These are phyloP conservation scores for Aristolochia fimbriata DNA, from an alignment of 164 flowering plant species.

Conservation along the genomic window DNA sequence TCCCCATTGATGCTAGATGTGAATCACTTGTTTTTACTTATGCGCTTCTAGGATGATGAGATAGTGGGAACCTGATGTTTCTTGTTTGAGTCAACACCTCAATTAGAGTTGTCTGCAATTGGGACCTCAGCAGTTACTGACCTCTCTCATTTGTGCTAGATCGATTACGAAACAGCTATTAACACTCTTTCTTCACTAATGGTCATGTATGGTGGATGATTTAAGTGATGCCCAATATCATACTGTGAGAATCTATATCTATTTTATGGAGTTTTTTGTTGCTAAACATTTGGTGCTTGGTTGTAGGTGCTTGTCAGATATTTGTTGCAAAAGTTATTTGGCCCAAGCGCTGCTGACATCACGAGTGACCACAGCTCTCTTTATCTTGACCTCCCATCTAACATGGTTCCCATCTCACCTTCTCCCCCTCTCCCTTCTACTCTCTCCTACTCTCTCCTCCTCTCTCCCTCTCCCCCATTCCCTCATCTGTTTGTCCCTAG, in stretches of 20 bases:
- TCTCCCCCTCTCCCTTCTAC: conserved; percentile 12
- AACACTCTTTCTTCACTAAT: background rate
- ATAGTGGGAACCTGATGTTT: too few species aligned
- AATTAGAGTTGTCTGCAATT: background rate
- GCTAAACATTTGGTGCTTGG: background rate
- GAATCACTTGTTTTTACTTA: too few species aligned
- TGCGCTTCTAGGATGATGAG: too few species aligned
- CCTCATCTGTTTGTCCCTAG: too few species aligned
- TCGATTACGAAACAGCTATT: background rate
- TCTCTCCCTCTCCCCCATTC: background rate
- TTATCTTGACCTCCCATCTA: conserved; percentile 90
- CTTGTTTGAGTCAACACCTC: too few species aligned
- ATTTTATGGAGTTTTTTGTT: background rate
- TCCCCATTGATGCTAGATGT: too few species aligned
- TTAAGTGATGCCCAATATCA: background rate
- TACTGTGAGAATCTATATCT: background rate
- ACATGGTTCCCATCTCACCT: conserved; percentile 56
- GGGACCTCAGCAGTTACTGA: background rate
- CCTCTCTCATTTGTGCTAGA: background rate
- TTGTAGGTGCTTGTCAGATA: conserved; percentile 65
- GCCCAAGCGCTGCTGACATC: conserved; percentile 47
- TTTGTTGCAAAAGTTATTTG: conserved; percentile 64
- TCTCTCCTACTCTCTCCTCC: background rate
- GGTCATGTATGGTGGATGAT: background rate
- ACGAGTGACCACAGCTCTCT: conserved; percentile 51